Conservation (phyloP, 176 grass and related monocot species). For the Bonia amplexicaulis region DNA sequence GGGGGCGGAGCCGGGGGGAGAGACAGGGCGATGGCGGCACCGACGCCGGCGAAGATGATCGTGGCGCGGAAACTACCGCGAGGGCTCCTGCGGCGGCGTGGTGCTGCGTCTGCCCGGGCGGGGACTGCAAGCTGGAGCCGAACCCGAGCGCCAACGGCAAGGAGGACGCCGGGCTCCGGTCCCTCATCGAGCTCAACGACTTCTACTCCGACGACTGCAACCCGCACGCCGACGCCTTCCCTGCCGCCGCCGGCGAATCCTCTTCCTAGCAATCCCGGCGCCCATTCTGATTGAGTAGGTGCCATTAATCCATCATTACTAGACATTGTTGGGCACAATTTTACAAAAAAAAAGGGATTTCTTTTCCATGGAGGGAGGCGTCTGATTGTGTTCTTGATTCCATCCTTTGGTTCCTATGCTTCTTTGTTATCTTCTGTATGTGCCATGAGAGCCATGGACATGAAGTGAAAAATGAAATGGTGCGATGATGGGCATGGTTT, state of each 20-base stretch:
- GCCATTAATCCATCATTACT: background rate
- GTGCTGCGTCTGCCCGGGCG: conserved; percentile 45
- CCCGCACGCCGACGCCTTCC: conserved; percentile 21
- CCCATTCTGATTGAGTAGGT: background rate
- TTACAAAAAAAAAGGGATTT: background rate
- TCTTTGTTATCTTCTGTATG: background rate
- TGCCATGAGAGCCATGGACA: background rate
- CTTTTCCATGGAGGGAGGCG: background rate
- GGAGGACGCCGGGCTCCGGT: conserved; percentile 36
- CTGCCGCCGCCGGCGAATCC: background rate
- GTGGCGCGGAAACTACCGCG: background rate
- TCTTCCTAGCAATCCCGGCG: background rate
- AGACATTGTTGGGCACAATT: background rate
- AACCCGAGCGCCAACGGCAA: conserved; percentile 53
- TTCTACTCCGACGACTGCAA: conserved; percentile 54
- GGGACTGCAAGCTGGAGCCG: conserved; percentile 40
- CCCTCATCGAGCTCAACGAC: conserved; percentile 46
- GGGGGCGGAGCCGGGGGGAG: conserved; percentile 8
- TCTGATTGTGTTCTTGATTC: background rate
- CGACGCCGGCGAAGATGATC: background rate
- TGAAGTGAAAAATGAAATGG: background rate
- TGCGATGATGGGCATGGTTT: background rate
- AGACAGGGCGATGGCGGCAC: background rate
- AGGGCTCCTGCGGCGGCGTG: background rate
- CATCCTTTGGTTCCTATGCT: background rate